These are phyloP conservation scores for Tylopilus felleus DNA, from an alignment of 768 basidiomycete species.

Conservation along the genomic window DNA sequence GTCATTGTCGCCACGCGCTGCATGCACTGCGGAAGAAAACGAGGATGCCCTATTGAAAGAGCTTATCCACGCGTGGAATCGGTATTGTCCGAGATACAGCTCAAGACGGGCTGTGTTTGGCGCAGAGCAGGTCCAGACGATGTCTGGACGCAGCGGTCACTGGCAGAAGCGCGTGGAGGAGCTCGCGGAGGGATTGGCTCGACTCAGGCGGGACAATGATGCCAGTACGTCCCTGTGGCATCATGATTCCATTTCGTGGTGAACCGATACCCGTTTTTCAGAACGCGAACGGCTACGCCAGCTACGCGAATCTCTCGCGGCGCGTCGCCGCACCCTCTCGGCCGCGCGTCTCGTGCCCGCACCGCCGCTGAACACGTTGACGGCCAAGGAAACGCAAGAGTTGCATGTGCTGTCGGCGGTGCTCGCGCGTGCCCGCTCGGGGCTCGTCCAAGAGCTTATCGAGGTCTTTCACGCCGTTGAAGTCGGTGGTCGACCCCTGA, in stretches of 20 bases:
- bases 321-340: slow-evolving; percentile 63
- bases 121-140: slow-evolving; percentile 35
- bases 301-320: slow-evolving; percentile 56
- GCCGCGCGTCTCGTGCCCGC: slow-evolving; percentile 46
- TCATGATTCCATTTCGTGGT: no score
- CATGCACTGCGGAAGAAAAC: slow-evolving; percentile 8
- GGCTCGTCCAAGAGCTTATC: slow-evolving; percentile 77
- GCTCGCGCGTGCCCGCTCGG: slow-evolving; percentile 64
- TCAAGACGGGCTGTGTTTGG: slow-evolving; percentile 40
- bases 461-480: slow-evolving; percentile 84
- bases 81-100: slow-evolving; percentile 41
- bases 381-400: slow-evolving; percentile 43
- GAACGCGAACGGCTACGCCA: slow-evolving; percentile 62
- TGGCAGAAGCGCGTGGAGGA: slow-evolving; percentile 52
- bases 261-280: no score
- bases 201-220: slow-evolving; percentile 58
- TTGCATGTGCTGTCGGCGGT: slow-evolving; percentile 48
- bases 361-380: slow-evolving; percentile 22
- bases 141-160: slow-evolving; percentile 31
- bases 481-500: slow-evolving; percentile 71
- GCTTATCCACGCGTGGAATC: slow-evolving; percentile 43
- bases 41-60: slow-evolving; percentile 33
- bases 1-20: not conserved
- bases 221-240: slow-evolving; percentile 41
- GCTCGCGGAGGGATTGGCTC: slow-evolving; percentile 43